phyloP scores from a whole-genome alignment of 371 early-diverging fungal species.

The Synchytrium microbalum region DNA sequence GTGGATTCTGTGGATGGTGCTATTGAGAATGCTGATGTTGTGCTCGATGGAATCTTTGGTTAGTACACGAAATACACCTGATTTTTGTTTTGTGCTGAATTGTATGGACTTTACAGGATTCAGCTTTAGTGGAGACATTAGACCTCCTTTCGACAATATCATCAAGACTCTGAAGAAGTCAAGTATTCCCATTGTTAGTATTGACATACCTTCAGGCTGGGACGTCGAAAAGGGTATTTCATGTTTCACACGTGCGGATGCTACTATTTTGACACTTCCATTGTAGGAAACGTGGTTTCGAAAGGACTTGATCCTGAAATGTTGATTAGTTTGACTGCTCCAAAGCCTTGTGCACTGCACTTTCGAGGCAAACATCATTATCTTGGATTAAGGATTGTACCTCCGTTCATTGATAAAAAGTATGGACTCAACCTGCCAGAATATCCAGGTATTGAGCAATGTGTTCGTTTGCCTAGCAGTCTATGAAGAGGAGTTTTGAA shows the following conservation, averaged over 20 bases:
- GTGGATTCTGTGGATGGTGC: slow-evolving; percentile 34
- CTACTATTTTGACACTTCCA: background rate
- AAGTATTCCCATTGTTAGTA: slow-evolving; percentile 35
- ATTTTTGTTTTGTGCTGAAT: background rate
- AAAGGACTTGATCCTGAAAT: slow-evolving; percentile 62
- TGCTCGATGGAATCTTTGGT: slow-evolving; percentile 88
- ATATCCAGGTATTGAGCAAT: slow-evolving; percentile 14
- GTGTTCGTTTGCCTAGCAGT: no score
- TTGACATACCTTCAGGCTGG: slow-evolving; percentile 94
- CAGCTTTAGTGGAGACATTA: slow-evolving; percentile 71
- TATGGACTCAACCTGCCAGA: slow-evolving; percentile 14
- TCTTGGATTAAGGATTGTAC: slow-evolving; percentile 83
- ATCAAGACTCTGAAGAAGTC: slow-evolving; percentile 32
- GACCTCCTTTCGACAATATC: slow-evolving; percentile 68
- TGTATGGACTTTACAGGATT: slow-evolving; percentile 62
- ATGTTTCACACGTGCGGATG: background rate
- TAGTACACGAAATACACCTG: background rate
- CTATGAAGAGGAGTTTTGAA: no score
- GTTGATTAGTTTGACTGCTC: slow-evolving; percentile 84
- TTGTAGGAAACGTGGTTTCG: slow-evolving; percentile 27
- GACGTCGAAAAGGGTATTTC: slow-evolving; percentile 73
- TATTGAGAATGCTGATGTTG: slow-evolving; percentile 44
- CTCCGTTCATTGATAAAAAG: slow-evolving; percentile 11
- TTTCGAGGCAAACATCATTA: slow-evolving; percentile 56
- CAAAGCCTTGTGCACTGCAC: slow-evolving; percentile 62